Evolutionary conservation across 1,139 yeast species (phyloP).

Genomic region (Candida mesenterica): DNA sequence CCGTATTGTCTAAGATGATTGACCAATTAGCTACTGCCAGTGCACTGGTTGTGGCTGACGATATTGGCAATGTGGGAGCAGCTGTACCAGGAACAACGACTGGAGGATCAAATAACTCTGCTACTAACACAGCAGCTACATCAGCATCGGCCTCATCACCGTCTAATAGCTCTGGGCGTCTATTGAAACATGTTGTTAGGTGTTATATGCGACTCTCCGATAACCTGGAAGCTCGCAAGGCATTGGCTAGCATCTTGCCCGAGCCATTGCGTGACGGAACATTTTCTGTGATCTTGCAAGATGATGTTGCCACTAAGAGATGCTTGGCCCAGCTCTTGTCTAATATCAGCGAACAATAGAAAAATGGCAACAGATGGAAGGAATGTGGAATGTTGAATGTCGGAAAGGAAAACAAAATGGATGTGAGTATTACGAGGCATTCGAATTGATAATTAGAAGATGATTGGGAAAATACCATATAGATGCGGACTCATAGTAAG

Average conservation of each 20-base stretch:
- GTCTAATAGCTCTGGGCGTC: slow-evolving; percentile 63
- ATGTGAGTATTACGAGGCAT: not conserved
- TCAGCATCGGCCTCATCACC: slow-evolving; percentile 11
- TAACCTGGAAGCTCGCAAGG: slow-evolving; percentile 86
- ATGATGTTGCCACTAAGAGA: slow-evolving; percentile 84
- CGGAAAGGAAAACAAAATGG: not conserved
- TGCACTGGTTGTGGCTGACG: slow-evolving; percentile 8
- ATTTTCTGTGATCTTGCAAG: slow-evolving; percentile 73
- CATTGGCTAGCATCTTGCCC: slow-evolving; percentile 80
- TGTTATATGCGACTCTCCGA: slow-evolving; percentile 91
- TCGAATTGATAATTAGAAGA: not conserved
- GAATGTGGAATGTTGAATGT: too few species aligned
- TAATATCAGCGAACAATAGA: slow-evolving; percentile 50
- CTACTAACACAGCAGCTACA: slow-evolving; percentile 22
- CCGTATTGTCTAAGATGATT: slow-evolving; percentile 85
- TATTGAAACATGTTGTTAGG: slow-evolving; percentile 89
- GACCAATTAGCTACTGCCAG: slow-evolving; percentile 52
- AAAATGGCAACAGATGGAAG: not conserved
- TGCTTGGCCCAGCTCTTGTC: slow-evolving; percentile 81
- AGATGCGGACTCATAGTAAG: not conserved
- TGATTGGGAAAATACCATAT: not conserved
- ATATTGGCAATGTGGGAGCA: not conserved
- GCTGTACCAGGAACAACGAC: not conserved
- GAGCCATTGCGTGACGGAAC: slow-evolving; percentile 91
- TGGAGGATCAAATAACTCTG: slow-evolving; percentile 35